Evolutionary conservation across 192 early-diverging fungal species (phyloP).

Genomic region (Coemansia aciculifera): DNA sequence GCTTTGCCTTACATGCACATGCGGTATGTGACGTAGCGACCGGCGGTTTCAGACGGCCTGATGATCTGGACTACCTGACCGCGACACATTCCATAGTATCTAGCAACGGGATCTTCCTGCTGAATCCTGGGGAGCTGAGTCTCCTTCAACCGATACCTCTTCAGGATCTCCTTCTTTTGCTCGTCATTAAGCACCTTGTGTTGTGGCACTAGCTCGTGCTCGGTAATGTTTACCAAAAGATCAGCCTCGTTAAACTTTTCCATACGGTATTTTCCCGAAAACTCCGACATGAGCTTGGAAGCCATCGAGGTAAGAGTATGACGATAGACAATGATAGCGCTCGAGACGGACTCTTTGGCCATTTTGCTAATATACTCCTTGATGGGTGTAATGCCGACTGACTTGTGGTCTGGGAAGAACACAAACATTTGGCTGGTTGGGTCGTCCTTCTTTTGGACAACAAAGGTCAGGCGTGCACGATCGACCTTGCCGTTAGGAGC

Average conservation of each 20-base stretch:
- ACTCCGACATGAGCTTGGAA: slow-evolving; percentile 64
- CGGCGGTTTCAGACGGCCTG: slow-evolving; percentile 92
- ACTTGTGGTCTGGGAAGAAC: slow-evolving; percentile 87
- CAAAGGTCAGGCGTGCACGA: slow-evolving; percentile 77
- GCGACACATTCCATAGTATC: slow-evolving; percentile 91
- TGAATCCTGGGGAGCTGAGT: slow-evolving; percentile 93
- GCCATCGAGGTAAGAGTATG: slow-evolving; percentile 82
- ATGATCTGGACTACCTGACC: slow-evolving; percentile 94
- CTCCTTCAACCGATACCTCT: slow-evolving; percentile 91
- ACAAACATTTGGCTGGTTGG: slow-evolving; percentile 83
- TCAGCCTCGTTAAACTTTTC: slow-evolving; percentile 91
- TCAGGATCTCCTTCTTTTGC: slow-evolving; percentile 88
- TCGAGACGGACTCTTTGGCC: slow-evolving; percentile 76
- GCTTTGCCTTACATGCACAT: slow-evolving; percentile 73
- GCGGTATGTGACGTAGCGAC: slow-evolving; percentile 96
- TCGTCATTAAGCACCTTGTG: slow-evolving; percentile 83
- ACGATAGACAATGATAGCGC: slow-evolving; percentile 86
- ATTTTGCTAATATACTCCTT: slow-evolving; percentile 79
- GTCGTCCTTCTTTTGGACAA: slow-evolving; percentile 79
- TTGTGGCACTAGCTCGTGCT: slow-evolving; percentile 92
- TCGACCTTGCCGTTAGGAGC: slow-evolving; percentile 73
- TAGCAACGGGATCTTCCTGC: slow-evolving; percentile 85
- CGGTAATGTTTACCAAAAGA: slow-evolving; percentile 95
- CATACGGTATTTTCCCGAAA: slow-evolving; percentile 57
- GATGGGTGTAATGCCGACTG: slow-evolving; percentile 88